Base-by-base conservation (phyloP, 768 basidiomycete genomes). In the Lentinula detonsa region DNA sequence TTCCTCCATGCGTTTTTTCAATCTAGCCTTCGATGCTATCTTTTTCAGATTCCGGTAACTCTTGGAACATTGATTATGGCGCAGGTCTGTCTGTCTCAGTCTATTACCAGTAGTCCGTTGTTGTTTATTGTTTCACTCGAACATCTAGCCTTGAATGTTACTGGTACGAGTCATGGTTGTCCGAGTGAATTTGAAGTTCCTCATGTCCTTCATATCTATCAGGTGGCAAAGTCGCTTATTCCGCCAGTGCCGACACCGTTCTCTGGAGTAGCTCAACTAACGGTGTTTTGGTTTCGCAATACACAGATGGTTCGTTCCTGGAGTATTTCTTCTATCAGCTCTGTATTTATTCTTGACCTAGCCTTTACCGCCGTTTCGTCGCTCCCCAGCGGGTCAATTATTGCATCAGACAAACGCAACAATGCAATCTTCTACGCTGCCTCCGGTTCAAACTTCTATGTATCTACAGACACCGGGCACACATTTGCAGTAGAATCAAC, bases 361-460 rank as follows among this genome's bases (percentile, higher is more conserved):
- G 55, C 81, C 1, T 87, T 87, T 69, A 70, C 73, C 3, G 65
- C 75, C 3, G 85, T 87, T 33, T 65, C 80, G 0, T 71, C 78
- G 13, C 76, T 88, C 3, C 85, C 86, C 0, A 74, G 80, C 2
- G 70, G 67, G 42, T 79, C 85, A 1, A 76, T 73, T 11, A 86
- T 88, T 63, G 85, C 85, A 8, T 82, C 86, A 2, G 86, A 88
- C 72, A 87, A 86, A 71, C 74, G 74, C 63, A 78, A 79, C 69
- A 78, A 82, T 67, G 69, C 76, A 0, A 67, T 84, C 51, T 86
- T 87, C 74, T 87, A 87, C 65, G 85, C 77, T 18, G 85, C 84
- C 16, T 76, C 80, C 21, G 77, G 78, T 0, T 75, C 77, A 16
- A 74, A 71, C 28, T 86, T 87, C 76, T 88, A 85, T 65, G 62